Base-by-base conservation (phyloP, 108 stramenopile genomes). In the Pelagomonas calceolata region DNA sequence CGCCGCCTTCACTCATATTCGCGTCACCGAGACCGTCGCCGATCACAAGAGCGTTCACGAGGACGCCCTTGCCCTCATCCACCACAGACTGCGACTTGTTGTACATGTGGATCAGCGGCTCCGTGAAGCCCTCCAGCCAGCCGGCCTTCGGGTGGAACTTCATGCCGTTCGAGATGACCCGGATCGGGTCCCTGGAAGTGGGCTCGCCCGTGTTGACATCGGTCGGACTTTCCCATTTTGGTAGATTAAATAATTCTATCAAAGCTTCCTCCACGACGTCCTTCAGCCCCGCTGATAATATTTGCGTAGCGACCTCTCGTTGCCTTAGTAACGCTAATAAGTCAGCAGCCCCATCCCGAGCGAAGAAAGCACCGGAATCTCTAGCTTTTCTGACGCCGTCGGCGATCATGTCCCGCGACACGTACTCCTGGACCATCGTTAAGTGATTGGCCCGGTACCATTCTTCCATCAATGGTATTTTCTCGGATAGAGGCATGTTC, bases 91-190 rank as follows among this genome's bases (percentile, higher is more conserved):
- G 39, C 39, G 39, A 43, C 32, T 70, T 70, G 70, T 70, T 70
- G 70, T 60, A 75, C 74, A 75, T 75, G 74, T 75, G 74, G 36
- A 75, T 75, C 17, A 75, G 67, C 7, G 67, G 67, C 14, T 46
- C 46, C 30, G 18, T 33, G 39, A 75, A 75, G 30, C 67, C 74
- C 26, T 29, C 39, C 26, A 34, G 30, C 31, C 0, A 0, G 64
- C 70, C 70, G 46, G 9, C 33, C 16, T 17, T 0, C n/a, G 66
- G n/a, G 66, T 26, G 66, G 7, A 4, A 65, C 7, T 15, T 65
- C 64, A 65, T 65, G 30, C 32, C 9, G 64, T 65, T 65, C 64
- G 64, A 65, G 64, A 65, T 17, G 32, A 65, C 64, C 26, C 26
- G 21, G 60, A n/a, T 63, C 60, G 60, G 26, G 21, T 26, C 17